Evolutionary conservation across 2,329 filamentous ascomycete genomes (phyloP).

Genomic region (Sphaerostilbella broomeana): DNA sequence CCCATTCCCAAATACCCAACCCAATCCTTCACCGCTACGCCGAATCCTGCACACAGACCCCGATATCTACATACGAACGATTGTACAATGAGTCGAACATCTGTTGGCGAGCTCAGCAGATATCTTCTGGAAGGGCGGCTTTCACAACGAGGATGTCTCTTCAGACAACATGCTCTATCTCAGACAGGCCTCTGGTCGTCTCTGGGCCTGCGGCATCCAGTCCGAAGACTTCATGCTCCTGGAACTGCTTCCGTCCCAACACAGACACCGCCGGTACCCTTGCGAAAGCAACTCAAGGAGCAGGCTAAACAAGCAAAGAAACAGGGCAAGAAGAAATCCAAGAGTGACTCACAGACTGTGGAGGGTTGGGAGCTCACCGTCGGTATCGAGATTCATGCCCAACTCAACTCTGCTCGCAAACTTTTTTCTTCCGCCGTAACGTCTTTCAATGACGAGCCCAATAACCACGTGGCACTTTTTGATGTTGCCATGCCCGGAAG

Average conservation of each 20-base stretch:
- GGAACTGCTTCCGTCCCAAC: conserved; percentile 18
- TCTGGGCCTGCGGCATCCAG: conserved; percentile 12
- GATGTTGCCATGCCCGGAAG: conserved; percentile 85
- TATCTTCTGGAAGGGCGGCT: conserved; percentile 45
- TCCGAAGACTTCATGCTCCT: conserved; percentile 28
- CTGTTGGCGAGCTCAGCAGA: conserved; percentile 38
- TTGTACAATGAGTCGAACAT: conserved; percentile 38
- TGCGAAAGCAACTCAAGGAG: conserved; percentile 68
- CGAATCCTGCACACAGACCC: too few relatives aligned
- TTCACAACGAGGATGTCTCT: conserved; percentile 36
- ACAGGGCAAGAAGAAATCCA: conserved; percentile 44
- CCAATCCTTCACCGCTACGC: background rate
- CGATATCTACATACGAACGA: too few relatives aligned
- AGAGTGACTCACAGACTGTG: conserved; percentile 43
- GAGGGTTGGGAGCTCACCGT: conserved; percentile 87
- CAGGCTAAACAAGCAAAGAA: conserved; percentile 65
- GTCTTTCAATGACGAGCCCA: conserved; percentile 62
- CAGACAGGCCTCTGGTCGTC: conserved; percentile 14
- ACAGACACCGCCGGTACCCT: conserved; percentile 35
- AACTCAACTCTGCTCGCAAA: conserved; percentile 82
- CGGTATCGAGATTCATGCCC: conserved; percentile 94
- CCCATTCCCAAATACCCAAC: too few relatives aligned
- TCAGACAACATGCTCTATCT: conserved; percentile 13
- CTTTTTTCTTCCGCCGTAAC: conserved; percentile 74
- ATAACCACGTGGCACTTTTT: conserved; percentile 82